A percentile compares a stretch with the other conserved stretches of the same genome.
Conservation (phyloP, 768 basidiomycete species). For the Hydnum rufescens region DNA sequence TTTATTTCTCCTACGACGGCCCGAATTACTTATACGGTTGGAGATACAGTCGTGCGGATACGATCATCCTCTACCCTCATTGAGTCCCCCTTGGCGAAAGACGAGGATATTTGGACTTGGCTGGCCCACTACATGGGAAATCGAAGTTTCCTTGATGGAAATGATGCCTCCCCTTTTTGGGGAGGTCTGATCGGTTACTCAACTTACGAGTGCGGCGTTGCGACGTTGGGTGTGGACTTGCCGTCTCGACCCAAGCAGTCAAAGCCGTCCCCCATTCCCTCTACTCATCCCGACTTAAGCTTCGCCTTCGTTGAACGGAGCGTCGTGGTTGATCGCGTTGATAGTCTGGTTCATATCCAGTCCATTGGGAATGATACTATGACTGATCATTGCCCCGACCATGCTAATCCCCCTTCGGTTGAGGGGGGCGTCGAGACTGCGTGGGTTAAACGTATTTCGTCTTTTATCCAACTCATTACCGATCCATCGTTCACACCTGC, state of each 20-base stretch:
- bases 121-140: slow-evolving; percentile 45
- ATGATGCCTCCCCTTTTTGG: slow-evolving; percentile 51
- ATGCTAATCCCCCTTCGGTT: too few relatives aligned
- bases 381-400: too few relatives aligned
- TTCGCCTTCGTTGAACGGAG: slow-evolving; percentile 63
- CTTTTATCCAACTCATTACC: neutral
- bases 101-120: slow-evolving; percentile 50
- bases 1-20: slow-evolving; percentile 33
- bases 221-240: slow-evolving; percentile 29
- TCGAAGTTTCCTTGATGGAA: slow-evolving; percentile 25
- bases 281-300: slow-evolving; percentile 46
- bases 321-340: slow-evolving; percentile 39
- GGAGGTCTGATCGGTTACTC: slow-evolving; percentile 62
- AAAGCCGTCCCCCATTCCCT: slow-evolving; percentile 13
- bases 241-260: slow-evolving; percentile 13
- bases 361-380: slow-evolving; percentile 30
- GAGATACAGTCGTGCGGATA: slow-evolving; percentile 18
- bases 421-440: slow-evolving; percentile 21
- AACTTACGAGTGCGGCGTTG: slow-evolving; percentile 61
- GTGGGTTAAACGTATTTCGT: slow-evolving; percentile 28
- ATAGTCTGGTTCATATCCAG: slow-evolving; percentile 37
- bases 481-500: neutral
- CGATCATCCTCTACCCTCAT: neutral
- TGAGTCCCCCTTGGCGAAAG: neutral
- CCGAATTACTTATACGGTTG: slow-evolving; percentile 37